Conservation (phyloP, 2,329 filamentous ascomycete species). For the Nothomitra cinnamomea region DNA sequence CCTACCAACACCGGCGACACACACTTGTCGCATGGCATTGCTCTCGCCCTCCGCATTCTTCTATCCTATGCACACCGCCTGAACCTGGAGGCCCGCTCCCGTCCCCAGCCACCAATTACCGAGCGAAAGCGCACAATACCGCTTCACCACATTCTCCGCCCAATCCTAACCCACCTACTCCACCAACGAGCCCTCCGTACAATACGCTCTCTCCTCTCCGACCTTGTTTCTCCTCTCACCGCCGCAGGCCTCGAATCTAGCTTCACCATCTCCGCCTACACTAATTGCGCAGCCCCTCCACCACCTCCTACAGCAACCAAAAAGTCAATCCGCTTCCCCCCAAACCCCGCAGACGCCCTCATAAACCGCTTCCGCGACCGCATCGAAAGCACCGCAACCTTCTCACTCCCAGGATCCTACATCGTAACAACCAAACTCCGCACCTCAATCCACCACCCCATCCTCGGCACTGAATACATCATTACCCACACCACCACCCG, state of each 20-base stretch:
- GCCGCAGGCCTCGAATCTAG: conserved; percentile 6
- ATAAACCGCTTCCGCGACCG: conserved; percentile 25
- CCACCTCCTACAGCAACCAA: conserved; percentile 11
- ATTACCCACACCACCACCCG: conserved; percentile 19
- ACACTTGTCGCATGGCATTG: conserved; percentile 45
- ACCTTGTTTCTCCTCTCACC: background rate
- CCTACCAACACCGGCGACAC: conserved; percentile 17
- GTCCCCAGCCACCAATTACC: conserved; percentile 39
- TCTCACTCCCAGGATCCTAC: conserved; percentile 20
- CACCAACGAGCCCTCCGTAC: conserved; percentile 25
- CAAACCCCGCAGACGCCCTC: conserved; percentile 22
- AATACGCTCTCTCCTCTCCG: background rate
- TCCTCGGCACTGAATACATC: conserved; percentile 23
- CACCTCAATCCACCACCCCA: conserved; percentile 19
- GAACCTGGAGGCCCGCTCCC: conserved; percentile 51
- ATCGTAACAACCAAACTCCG: conserved; percentile 11
- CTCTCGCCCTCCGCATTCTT: conserved; percentile 54
- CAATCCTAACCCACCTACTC: conserved; percentile 35
- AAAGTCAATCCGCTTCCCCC: background rate
- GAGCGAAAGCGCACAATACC: conserved; percentile 30
- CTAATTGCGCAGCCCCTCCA: conserved; percentile 11
- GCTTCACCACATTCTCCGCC: conserved; percentile 40
- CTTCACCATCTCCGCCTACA: conserved; percentile 9
- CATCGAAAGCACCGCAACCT: conserved; percentile 25
- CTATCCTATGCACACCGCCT: conserved; percentile 64